A percentile compares a stretch with the other conserved stretches of the same genome.
These are phyloP conservation scores for Pythium pyrilobum DNA, from an alignment of 352 stramenopile genomes.

Conservation along the genomic window DNA sequence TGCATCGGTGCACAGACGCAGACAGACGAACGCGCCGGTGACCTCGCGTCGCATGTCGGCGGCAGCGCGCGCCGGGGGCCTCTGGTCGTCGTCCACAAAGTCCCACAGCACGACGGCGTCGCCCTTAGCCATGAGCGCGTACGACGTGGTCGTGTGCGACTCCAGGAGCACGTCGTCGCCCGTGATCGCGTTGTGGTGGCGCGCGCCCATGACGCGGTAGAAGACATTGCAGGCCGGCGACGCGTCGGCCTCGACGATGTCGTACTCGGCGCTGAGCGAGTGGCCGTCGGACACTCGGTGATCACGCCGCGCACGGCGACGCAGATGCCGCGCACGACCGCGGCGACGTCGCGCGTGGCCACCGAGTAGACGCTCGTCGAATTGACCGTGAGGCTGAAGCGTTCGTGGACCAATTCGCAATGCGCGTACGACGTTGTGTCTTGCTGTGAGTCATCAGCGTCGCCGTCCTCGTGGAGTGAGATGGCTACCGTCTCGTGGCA, in stretches of 20 bases:
- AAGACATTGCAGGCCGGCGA: background rate
- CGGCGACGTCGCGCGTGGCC: constrained; percentile 21
- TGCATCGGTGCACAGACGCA: background rate
- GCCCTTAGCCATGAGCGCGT: constrained; percentile 9
- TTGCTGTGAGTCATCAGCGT: too few species aligned
- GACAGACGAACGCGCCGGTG: background rate
- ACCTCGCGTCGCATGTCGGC: constrained; percentile 13
- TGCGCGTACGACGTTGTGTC: background rate
- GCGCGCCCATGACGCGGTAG: background rate
- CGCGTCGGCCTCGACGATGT: background rate
- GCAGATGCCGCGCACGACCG: constrained; percentile 8
- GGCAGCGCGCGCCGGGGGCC: constrained; percentile 8
- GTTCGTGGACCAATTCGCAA: background rate
- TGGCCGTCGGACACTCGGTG: constrained; percentile 21
- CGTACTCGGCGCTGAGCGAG: constrained; percentile 10
- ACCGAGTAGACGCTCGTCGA: constrained; percentile 26
- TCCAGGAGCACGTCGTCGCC: constrained; percentile 14
- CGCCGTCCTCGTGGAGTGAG: too few species aligned
- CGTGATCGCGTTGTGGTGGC: background rate
- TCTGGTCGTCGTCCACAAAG: constrained; percentile 21
- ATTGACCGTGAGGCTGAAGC: background rate
- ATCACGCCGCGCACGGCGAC: constrained; percentile 17
- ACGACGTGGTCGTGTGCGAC: constrained; percentile 15
- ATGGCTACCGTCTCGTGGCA: too few species aligned
- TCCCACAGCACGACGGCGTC: constrained; percentile 22